Evolutionary conservation across 768 basidiomycete genomes (phyloP), one percentile per base, ranked within the genome.

Genomic region (Cystofilobasidium capitatum): DNA sequence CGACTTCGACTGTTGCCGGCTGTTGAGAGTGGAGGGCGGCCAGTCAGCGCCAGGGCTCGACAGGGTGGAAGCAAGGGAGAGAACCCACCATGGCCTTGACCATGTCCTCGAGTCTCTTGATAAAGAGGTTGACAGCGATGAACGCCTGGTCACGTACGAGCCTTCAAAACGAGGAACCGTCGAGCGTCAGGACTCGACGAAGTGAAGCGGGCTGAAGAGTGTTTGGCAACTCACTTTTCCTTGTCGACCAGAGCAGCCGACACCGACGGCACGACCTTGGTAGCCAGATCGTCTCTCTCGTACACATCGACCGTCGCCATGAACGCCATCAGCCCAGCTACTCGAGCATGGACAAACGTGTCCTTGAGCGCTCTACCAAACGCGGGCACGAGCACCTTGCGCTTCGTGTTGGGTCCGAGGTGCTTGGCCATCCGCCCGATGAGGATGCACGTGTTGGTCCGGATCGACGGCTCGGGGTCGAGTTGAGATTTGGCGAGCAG

Each of bases 391-490:
- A 99, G 84, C n/a, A 99, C 91, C 74, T 98, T 98, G 71, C 87
- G 84, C 75, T 92, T 91, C 3, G 94, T 96, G 72, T 91, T 87
- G 66, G 87, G 84, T 1, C 89, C 88, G 1, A 99, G 79, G 2
- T 84, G 82, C 0, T 90, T 89, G 0, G 89, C 92, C 7, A 99
- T 81, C 9, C 94, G 84, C 22, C 93, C 94, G 65, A 99, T 85
- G 4, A 98, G 83, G 71, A 99, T 97, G 73, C 91, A 94, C 0
- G 96, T 96, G 73, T 98, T 98, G 20, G 96, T 98, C 55, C 96
- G 84, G 72, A 98, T 97, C 7, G 92, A 93, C 3, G 93, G 84
- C 77, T 99, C 96, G 0, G 86, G 81, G 74, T 98, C 96, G 39
- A 82, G 85, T 78, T 99, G 96, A 78, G 89, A 87, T 73, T 89